Evolutionary conservation across 2,329 filamentous ascomycete genomes (phyloP), one percentile per base, ranked within the genome.

Genomic region (Hansfordia pulvinata): DNA sequence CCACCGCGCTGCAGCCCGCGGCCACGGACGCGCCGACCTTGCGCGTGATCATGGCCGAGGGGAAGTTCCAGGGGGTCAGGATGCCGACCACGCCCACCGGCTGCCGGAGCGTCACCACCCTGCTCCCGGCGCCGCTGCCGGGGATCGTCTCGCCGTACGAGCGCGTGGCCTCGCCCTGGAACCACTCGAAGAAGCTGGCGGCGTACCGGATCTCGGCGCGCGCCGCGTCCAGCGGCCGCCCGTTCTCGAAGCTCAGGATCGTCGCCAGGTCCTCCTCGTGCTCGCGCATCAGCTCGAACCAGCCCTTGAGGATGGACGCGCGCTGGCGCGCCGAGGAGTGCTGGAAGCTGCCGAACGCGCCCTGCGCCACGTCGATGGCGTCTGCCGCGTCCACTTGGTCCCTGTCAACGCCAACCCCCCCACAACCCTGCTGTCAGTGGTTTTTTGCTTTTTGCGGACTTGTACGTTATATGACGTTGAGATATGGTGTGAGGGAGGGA

Each of bases 231-330:
- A 74, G 38, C 1, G 75, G 69, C 51, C 80, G 80, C 16, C 74
- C 76, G 35, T 79, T 79, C 52, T 81, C 74, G 62, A 71, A 72
- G 17, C 71, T 76, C 35, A 80, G 70, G 27, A 81, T 52, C 22
- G 60, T 73, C 1, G 71, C 33, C 10, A 28, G 8, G 15, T 26
- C 25, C 6, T 20, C 18, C 8, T 14, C 5, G 12, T 23, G 13
- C 21, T 23, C 21, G 8, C 10, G 10, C 8, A 23, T 23, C n/a
- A 23, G 21, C 8, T 11, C 8, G 12, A 14, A 8, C 21, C 21
- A 23, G 8, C 11, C n/a, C 12, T 8, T 11, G 12, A 23, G 11
- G 7, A 10, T 12, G n/a, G 12, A 14, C 7, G 8, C 21, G 5
- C 21, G 10, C 8, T 8, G 9, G n/a, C 21, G 10, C 21, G 21